These are phyloP conservation scores for Ophiosphaerella narmari DNA, from an alignment of 2,329 filamentous ascomycete genomes.

Conservation along the genomic window DNA sequence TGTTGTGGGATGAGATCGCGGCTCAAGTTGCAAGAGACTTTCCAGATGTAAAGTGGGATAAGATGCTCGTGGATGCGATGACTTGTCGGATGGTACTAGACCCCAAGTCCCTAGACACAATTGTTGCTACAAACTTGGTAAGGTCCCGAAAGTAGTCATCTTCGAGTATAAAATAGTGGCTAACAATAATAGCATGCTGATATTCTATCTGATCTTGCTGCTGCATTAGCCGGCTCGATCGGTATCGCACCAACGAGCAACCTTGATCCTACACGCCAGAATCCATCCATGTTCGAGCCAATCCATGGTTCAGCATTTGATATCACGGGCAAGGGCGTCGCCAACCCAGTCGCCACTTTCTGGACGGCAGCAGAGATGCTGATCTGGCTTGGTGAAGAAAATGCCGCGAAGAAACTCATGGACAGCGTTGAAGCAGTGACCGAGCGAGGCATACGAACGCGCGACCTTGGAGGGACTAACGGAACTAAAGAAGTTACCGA, in stretches of 20 bases:
- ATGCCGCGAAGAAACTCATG: conserved; percentile 57
- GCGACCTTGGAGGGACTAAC: conserved; percentile 57
- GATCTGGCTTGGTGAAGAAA: conserved; percentile 60
- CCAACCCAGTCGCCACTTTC: conserved; percentile 63
- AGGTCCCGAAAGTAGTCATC: conserved; percentile 46
- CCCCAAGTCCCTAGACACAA: conserved; percentile 64
- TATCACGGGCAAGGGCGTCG: conserved; percentile 61
- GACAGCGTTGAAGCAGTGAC: conserved; percentile 59
- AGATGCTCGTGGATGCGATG: conserved; percentile 72
- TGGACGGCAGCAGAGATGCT: conserved; percentile 65
- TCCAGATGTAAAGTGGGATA: conserved; percentile 64
- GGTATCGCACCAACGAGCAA: conserved; percentile 75
- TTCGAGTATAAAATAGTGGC: conserved; percentile 62
- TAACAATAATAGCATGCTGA: conserved; percentile 55
- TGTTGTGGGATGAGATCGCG: conserved; percentile 69
- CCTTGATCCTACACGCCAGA: conserved; percentile 65
- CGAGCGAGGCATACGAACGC: conserved; percentile 57
- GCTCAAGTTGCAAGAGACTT: conserved; percentile 60
- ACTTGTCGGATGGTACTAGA: conserved; percentile 67
- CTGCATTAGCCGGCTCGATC: conserved; percentile 71
- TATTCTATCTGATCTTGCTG: conserved; percentile 72
- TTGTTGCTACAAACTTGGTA: conserved; percentile 65
- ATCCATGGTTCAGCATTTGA: conserved; percentile 65
- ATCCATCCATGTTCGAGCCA: conserved; percentile 67
- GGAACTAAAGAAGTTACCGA: conserved; percentile 51